Evolutionary conservation across 73 alveolate genomes (phyloP), one percentile per base, ranked within the genome.

Genomic region (Symbiodinium natans): DNA sequence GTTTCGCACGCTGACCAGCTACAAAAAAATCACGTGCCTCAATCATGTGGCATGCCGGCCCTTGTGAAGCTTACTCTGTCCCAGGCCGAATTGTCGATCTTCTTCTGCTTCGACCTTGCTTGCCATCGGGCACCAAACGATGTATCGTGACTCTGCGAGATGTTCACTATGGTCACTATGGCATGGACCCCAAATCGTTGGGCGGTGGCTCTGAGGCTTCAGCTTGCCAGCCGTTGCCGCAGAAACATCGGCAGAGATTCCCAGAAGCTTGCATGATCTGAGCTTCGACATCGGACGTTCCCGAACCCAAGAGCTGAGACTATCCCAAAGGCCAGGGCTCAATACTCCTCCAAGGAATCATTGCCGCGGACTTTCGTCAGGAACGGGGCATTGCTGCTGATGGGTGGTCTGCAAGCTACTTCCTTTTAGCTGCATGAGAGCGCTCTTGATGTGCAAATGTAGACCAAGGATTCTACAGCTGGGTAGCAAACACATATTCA

Each of bases 161-260:
- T n/a, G n/a, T n/a, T n/a, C n/a, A n/a, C n/a, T n/a, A n/a, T n/a
- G n/a, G n/a, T n/a, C n/a, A n/a, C 13, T 46, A 46, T 46, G 59
- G 13, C 13, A 6, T 46, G 59, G 59, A 46, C 59, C 59, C n/a
- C n/a, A n/a, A n/a, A n/a, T n/a, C n/a, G n/a, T n/a, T 46, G 59
- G 59, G 6, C 6, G 59, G 13, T 46, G 59, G 10, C 75, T 56
- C 75, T 63, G 17, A 36, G 80, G 36, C 73, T 11, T 31, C 27
- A 29, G 46, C 97, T 85, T 90, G 97, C 97, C 97, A 90, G 27
- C 88, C 77, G 48, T 90, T 90, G 33, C 97, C 97, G 77, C 97
- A 90, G 75, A 90, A 90, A 36, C 97, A 90, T 41, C 97, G 97
- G 68, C 97, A 90, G n/a, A 90, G 88, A 71, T 40, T 71, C 77